Evolutionary conservation across 345 rosid species (phyloP).

Genomic region (Passiflora organensis): DNA sequence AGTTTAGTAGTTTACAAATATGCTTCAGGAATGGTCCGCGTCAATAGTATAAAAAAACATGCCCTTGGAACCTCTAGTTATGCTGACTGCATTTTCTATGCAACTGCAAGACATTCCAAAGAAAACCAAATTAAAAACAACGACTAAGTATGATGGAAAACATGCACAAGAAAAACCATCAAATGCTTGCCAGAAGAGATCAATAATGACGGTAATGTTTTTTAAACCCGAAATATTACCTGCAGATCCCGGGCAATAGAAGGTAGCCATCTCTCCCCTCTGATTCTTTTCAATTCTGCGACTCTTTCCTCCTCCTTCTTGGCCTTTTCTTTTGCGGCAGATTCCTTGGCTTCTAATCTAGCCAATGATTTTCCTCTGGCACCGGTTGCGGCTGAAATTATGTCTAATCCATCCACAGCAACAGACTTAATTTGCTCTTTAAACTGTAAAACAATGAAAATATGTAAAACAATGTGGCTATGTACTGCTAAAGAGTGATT

Average conservation of each 20-base stretch:
- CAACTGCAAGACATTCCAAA: no score
- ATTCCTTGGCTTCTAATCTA: slow-evolving; percentile 59
- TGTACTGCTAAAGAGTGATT: neutral
- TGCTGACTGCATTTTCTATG: no score
- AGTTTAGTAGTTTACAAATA: no score
- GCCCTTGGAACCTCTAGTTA: no score
- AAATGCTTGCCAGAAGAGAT: no score
- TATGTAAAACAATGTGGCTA: neutral
- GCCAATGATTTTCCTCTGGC: slow-evolving; percentile 46
- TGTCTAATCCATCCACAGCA: slow-evolving; percentile 59
- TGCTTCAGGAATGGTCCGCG: no score
- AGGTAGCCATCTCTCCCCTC: slow-evolving; percentile 91
- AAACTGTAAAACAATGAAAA: slow-evolving; percentile 39
- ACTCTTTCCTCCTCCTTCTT: slow-evolving; percentile 76
- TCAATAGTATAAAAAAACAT: no score
- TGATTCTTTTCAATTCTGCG: slow-evolving; percentile 54
- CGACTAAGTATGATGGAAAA: no score
- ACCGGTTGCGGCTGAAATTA: slow-evolving; percentile 55
- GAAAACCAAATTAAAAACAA: no score
- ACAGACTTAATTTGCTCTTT: slow-evolving; percentile 43
- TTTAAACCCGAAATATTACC: slow-evolving; percentile 17
- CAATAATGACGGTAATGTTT: no score
- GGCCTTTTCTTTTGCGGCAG: slow-evolving; percentile 60
- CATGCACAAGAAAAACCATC: no score
- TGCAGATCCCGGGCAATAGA: slow-evolving; percentile 54